Base-by-base conservation (phyloP, 2,329 filamentous ascomycete species). In the Tricladium varicosporioides region DNA sequence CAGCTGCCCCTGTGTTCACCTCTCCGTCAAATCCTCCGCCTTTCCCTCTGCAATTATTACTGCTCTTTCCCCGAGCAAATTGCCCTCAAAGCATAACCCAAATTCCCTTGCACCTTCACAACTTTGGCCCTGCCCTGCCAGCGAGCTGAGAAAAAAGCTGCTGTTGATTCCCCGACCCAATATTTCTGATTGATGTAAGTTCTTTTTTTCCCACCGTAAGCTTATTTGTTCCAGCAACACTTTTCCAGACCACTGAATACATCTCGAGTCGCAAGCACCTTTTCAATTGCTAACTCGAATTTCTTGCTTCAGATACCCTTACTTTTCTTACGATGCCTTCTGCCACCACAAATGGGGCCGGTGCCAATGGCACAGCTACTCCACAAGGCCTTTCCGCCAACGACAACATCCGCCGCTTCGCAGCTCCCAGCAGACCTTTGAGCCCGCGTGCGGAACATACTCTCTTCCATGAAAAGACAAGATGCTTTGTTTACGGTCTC, bases 401-500 rank as follows among this genome's bases (percentile, higher is more conserved):
- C 82, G 94, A 99, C 82, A 97, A 97, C 81, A 97, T 99, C 79
- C 88, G 89, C 77, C 92, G 94, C 69, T 99, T 99, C 77, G 85
- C 87, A 69, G 91, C 93, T 71, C 91, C 94, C 68, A 96, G 91
- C 80, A 86, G 94, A 72, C 91, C 92, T 64, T 77, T 95, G 79
- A 96, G 89, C 82, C 94, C 94, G 68, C 86, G 88, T 63, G 87
- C 91, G 66, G 82, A 86, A 72, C 91, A 97, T 78, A 89, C 90
- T 62, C 91, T 99, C 73, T 99, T 97, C 87, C 94, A 94, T 84
- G 87, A 92, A 79, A 99, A 97, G 90, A 97, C 94, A 75, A 85
- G 94, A 93, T 97, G 94, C 83, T 96, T 99, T 75, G 94, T 99
- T 78, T 99, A 99, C 80, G 94, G 94, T 76, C 91, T 99, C 73